These are phyloP conservation scores for Gossypium australe DNA, from an alignment of 345 rosid species.

Conservation along the genomic window DNA sequence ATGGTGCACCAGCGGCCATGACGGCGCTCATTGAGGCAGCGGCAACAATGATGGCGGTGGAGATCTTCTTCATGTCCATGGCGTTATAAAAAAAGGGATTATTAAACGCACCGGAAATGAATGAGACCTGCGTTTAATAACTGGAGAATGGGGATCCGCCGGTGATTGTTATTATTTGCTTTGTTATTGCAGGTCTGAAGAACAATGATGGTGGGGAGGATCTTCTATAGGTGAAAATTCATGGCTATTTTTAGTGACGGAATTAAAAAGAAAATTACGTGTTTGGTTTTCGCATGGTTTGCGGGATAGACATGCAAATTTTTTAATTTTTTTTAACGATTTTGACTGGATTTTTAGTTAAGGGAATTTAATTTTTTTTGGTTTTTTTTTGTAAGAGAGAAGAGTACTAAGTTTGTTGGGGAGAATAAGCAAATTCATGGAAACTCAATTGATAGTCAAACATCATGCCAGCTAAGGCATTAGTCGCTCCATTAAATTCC, in stretches of 20 bases:
- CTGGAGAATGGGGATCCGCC: neutral
- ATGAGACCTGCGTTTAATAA: constrained; percentile 1
- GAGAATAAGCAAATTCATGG: no score
- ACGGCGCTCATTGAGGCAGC: constrained; percentile 55
- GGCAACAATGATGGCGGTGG: constrained; percentile 41
- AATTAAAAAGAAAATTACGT: neutral
- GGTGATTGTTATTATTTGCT: neutral
- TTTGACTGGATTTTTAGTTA: neutral
- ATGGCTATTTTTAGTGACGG: neutral
- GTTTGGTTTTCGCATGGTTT: constrained; percentile 16
- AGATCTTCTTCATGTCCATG: constrained; percentile 79
- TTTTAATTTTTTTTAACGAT: neutral
- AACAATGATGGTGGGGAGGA: neutral
- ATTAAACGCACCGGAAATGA: neutral
- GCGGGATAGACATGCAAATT: neutral
- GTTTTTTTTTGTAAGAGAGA: no score
- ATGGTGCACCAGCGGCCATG: constrained; percentile 35
- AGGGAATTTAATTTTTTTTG: neutral
- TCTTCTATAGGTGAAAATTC: neutral
- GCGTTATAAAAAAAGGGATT: neutral
- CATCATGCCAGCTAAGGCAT: no score
- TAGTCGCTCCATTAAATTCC: no score
- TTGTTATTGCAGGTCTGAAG: neutral
- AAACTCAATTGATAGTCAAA: no score
- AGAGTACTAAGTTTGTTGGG: no score